Conservation (phyloP, 192 early-diverging fungal genomes). For the Backusella parvicylindrica region DNA sequence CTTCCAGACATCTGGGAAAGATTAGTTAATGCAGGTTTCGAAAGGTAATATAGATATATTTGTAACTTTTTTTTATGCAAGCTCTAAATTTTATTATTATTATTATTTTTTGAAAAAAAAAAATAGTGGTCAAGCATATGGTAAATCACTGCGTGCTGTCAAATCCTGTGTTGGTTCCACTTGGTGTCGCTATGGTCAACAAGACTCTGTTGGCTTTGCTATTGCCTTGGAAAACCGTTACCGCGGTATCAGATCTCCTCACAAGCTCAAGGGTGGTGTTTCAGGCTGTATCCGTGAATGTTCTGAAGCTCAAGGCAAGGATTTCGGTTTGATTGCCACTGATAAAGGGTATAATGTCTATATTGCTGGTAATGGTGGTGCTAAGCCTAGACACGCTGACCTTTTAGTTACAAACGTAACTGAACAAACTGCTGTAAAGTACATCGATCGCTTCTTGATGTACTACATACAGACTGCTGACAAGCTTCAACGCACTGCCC, state of each 20-base stretch:
- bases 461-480: constrained; percentile 69
- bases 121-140: constrained; percentile 60
- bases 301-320: constrained; percentile 49
- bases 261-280: constrained; percentile 67
- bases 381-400: constrained; percentile 64
- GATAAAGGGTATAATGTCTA: constrained; percentile 71
- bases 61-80: not conserved
- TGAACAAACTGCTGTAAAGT: constrained; percentile 50
- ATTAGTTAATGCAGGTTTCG: constrained; percentile 58
- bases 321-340: constrained; percentile 62
- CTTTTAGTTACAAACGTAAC: constrained; percentile 50
- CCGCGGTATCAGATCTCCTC: constrained; percentile 65
- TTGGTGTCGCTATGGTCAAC: constrained; percentile 67
- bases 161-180: constrained; percentile 65
- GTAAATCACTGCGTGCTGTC: constrained; percentile 65
- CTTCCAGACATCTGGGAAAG: constrained; percentile 66
- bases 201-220: constrained; percentile 68
- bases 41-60: constrained; percentile 27
- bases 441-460: constrained; percentile 67
- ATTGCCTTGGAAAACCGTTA: constrained; percentile 58
- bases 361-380: constrained; percentile 66
- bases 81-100: not conserved
- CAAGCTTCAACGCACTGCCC: constrained; percentile 56
- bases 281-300: constrained; percentile 68
- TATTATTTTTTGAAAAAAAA: not conserved